Base-by-base conservation (phyloP, 306 rosid species). In the Amphicarpaea edgeworthii region DNA sequence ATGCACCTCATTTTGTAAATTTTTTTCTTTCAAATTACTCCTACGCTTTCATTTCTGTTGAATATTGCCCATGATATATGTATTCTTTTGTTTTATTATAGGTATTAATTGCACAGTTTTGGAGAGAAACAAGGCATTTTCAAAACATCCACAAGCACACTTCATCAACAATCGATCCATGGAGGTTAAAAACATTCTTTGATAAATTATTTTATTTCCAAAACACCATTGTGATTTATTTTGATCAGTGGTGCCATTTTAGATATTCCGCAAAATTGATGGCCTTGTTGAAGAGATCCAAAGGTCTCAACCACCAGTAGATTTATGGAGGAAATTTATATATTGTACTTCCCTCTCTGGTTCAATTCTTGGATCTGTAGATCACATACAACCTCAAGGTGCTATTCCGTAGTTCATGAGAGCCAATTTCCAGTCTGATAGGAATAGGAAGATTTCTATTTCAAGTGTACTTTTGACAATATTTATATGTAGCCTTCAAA, bases 361-460 rank as follows among this genome's bases (percentile, higher is more conserved):
- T 82, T 81, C 97, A 76, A 70, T 88, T 86, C 97, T 95, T 46
- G 97, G 98, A 55, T 87, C 96, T 20, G 98, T 92, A 46, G 98
- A 95, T 76, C 98, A 95, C 86, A 89, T 95, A 75, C 90, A 88
- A 84, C 96, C 97, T 80, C 89, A 92, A 95, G 98, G 98, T 95
- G 84, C 83, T 73, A 51, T 81, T 78, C 32, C 60, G 10, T 55
- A 10, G 79, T 53, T 75, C 77, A 65, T 12, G 23, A 26, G 76
- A 51, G 9, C 47, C 20, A 7, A 49, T 58, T 77, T 77, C 66
- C 6, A 10, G 41, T 81, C 50, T 83, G 55, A 55, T 45, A 45
- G 30, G 6, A 26, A 12, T 72, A 59, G 37, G 70, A 50, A 77
- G 74, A 78, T 80, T 30, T 61, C 20, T 57, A 40, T 53, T 78